Evolutionary conservation across 1,284 basidiomycete genomes (phyloP).

Genomic region (Pseudozyma tsukubaensis): DNA sequence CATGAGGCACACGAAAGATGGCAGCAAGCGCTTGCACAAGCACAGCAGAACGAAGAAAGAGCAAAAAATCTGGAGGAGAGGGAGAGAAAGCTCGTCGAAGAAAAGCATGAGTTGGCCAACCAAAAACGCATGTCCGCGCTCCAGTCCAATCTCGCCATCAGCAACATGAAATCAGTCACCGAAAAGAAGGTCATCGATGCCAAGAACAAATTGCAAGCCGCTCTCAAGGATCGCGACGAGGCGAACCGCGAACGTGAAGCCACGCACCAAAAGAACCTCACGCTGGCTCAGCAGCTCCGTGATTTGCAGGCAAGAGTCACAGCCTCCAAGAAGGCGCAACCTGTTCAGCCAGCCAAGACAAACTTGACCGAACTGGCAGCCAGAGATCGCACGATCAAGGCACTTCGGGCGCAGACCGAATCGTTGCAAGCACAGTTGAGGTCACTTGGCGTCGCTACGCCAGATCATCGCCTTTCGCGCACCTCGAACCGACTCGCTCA

Average conservation of each 20-base stretch:
- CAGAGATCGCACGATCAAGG: slow-evolving; percentile 13
- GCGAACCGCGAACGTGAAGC: slow-evolving; percentile 12
- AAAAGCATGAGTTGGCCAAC: neutral
- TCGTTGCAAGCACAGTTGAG: slow-evolving; percentile 21
- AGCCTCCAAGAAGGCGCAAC: neutral
- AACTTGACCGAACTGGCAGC: neutral
- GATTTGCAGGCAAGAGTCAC: slow-evolving; percentile 13
- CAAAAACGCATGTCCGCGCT: neutral
- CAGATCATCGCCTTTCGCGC: slow-evolving; percentile 10
- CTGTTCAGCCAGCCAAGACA: neutral
- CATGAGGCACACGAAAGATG: neutral
- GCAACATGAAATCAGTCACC: slow-evolving; percentile 7
- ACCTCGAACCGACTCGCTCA: neutral
- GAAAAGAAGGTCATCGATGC: neutral
- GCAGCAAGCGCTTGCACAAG: too few relatives aligned
- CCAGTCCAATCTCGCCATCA: slow-evolving; percentile 2
- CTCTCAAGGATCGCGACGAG: neutral
- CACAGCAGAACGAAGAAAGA: neutral
- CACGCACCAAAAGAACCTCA: slow-evolving; percentile 22
- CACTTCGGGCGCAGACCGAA: slow-evolving; percentile 21
- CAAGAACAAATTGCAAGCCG: slow-evolving; percentile 1
- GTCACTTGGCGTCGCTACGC: slow-evolving; percentile 5
- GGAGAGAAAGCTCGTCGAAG: neutral
- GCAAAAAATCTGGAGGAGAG: neutral
- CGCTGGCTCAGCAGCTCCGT: slow-evolving; percentile 23